phyloP scores from a whole-genome alignment of 495 filamentous ascomycete species.

The Neurospora sp. region DNA sequence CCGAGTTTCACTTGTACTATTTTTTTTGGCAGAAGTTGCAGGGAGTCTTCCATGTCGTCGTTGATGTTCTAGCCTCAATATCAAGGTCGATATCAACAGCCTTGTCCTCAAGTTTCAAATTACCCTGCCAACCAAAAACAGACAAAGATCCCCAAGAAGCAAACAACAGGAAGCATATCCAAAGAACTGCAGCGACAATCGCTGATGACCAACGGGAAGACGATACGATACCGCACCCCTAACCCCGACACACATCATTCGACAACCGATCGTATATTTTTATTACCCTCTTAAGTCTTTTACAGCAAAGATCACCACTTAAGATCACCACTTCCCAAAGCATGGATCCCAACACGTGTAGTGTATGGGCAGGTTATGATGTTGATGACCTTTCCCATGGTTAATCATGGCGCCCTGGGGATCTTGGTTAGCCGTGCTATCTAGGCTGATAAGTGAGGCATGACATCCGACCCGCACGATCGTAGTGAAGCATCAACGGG shows the following conservation, averaged over 20 bases:
- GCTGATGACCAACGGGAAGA: background rate
- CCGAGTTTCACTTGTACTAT: background rate
- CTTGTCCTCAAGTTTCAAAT: background rate
- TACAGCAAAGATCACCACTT: background rate
- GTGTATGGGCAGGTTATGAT: background rate
- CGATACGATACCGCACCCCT: background rate
- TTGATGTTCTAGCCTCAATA: background rate
- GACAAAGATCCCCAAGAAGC: background rate
- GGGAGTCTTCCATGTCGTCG: background rate
- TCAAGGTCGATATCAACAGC: background rate
- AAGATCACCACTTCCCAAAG: background rate
- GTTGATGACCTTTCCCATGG: background rate
- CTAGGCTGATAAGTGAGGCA: background rate
- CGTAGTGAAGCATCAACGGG: background rate
- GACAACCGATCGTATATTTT: background rate
- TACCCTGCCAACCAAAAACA: background rate
- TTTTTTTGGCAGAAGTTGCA: background rate
- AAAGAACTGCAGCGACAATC: background rate
- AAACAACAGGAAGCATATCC: background rate
- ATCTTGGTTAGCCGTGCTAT: background rate
- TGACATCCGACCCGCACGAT: background rate
- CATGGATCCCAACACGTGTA: background rate
- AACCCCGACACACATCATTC: background rate
- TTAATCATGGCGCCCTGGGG: background rate
- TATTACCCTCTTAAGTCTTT: background rate